These are phyloP conservation scores for Grosmannia serpens DNA, from an alignment of 2,329 filamentous ascomycete species.

Conservation along the genomic window DNA sequence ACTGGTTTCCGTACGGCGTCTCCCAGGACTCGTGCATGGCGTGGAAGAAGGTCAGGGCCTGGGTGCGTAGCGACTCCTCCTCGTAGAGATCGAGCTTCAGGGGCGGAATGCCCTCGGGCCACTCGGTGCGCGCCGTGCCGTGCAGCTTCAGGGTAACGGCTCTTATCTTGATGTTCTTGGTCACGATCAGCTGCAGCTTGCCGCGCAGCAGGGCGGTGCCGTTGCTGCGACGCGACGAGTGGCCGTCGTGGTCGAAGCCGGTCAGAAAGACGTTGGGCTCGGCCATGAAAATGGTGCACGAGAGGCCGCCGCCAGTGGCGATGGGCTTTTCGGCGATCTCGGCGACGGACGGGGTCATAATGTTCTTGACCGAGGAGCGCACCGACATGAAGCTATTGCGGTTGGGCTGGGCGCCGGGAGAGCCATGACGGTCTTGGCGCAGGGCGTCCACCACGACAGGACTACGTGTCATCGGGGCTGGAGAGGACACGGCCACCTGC, in stretches of 20 bases:
- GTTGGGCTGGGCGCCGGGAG: slow-evolving; percentile 15
- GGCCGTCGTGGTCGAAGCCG: slow-evolving; percentile 63
- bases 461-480: slow-evolving; percentile 1
- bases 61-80: slow-evolving; percentile 74
- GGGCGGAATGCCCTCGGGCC: slow-evolving; percentile 92
- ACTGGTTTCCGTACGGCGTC: slow-evolving; percentile 51
- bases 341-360: slow-evolving; percentile 37
- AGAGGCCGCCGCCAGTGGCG: slow-evolving; percentile 65
- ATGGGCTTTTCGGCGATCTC: slow-evolving; percentile 55
- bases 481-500: background rate
- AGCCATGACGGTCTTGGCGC: slow-evolving; percentile 15
- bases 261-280: slow-evolving; percentile 73
- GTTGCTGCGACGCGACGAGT: slow-evolving; percentile 41
- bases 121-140: slow-evolving; percentile 79
- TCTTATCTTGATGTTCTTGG: slow-evolving; percentile 89
- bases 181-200: slow-evolving; percentile 67
- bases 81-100: slow-evolving; percentile 75
- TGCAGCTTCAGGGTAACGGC: slow-evolving; percentile 77
- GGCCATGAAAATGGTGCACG: slow-evolving; percentile 61
- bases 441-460: slow-evolving; percentile 20
- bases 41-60: slow-evolving; percentile 89
- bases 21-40: slow-evolving; percentile 52
- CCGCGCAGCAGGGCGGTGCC: slow-evolving; percentile 74
- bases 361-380: slow-evolving; percentile 37
- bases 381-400: slow-evolving; percentile 40